phyloP scores from a whole-genome alignment of 176 grass and related monocot species.

The Guadua angustifolia region DNA sequence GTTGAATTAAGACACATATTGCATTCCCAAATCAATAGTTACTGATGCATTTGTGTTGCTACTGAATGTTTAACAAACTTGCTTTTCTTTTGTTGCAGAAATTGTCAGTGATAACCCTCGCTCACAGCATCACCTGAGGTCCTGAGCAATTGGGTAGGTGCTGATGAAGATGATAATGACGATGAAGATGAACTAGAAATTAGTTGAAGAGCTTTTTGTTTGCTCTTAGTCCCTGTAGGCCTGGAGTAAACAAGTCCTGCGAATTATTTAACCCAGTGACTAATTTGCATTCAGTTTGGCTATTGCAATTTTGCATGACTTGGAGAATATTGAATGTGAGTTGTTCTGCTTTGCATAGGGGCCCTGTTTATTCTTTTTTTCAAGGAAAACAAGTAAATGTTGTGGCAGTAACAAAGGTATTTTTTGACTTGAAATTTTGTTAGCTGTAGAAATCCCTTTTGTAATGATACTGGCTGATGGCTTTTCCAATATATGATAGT shows the following conservation, averaged over 20 bases:
- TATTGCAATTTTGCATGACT: background rate
- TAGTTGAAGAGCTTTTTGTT: constrained; percentile 17
- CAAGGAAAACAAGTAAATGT: too few relatives aligned
- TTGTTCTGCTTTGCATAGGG: constrained; percentile 21
- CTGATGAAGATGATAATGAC: constrained; percentile 69
- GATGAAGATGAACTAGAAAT: constrained; percentile 58
- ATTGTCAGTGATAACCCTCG: constrained; percentile 44
- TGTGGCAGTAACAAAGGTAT: too few relatives aligned
- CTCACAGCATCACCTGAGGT: constrained; percentile 86
- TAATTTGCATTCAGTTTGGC: constrained; percentile 19
- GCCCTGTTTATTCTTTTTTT: background rate
- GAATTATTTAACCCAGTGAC: constrained; percentile 24
- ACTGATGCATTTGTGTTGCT: constrained; percentile 17
- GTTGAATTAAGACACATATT: constrained; percentile 30
- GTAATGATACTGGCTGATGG: too few relatives aligned
- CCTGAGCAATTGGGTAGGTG: constrained; percentile 80
- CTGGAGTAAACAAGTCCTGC: background rate
- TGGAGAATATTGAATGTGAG: background rate
- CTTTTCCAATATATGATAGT: too few relatives aligned
- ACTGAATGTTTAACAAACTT: constrained; percentile 25
- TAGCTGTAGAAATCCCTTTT: too few relatives aligned
- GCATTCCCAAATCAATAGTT: constrained; percentile 2
- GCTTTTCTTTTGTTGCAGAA: constrained; percentile 44
- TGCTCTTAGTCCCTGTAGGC: constrained; percentile 28
- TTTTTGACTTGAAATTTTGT: too few relatives aligned